These are phyloP conservation scores for Berberis thunbergii DNA, from an alignment of 164 flowering plant genomes.

Conservation along the genomic window DNA sequence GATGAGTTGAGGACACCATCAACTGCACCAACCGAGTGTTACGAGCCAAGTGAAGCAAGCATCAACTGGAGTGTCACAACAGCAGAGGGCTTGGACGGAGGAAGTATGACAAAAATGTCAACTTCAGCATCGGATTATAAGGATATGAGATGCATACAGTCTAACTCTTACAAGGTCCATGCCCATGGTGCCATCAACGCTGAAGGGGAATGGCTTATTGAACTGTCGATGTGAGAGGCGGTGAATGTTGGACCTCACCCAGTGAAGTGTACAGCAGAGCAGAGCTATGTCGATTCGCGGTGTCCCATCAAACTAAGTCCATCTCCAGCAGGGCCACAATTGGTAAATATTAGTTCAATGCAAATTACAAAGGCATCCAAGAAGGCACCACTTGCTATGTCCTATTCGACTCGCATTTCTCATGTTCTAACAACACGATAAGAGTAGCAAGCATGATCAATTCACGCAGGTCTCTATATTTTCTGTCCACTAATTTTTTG, in stretches of 20 bases:
- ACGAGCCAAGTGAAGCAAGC: slow-evolving; percentile 89
- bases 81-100: slow-evolving; percentile 68
- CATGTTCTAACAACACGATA: slow-evolving; percentile 5
- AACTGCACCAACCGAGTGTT: slow-evolving; percentile 43
- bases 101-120: slow-evolving; percentile 39
- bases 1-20: slow-evolving; percentile 40
- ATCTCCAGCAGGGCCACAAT: slow-evolving; percentile 1
- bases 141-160: neutral
- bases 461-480: too few relatives aligned
- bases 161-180: neutral
- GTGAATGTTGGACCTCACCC: slow-evolving; percentile 69
- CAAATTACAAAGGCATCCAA: neutral
- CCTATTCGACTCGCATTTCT: slow-evolving; percentile 7
- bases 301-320: neutral
- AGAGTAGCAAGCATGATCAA: neutral
- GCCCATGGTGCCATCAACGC: neutral
- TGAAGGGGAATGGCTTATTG: slow-evolving; percentile 28
- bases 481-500: too few relatives aligned
- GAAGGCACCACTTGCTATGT: slow-evolving; percentile 1
- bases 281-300: neutral
- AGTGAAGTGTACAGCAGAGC: slow-evolving; percentile 20
- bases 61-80: slow-evolving; percentile 92
- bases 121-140: slow-evolving; percentile 22
- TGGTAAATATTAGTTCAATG: neutral
- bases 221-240: slow-evolving; percentile 77